phyloP scores from a whole-genome alignment of 2,329 filamentous ascomycete genomes.

The Xylariaceae sp. region DNA sequence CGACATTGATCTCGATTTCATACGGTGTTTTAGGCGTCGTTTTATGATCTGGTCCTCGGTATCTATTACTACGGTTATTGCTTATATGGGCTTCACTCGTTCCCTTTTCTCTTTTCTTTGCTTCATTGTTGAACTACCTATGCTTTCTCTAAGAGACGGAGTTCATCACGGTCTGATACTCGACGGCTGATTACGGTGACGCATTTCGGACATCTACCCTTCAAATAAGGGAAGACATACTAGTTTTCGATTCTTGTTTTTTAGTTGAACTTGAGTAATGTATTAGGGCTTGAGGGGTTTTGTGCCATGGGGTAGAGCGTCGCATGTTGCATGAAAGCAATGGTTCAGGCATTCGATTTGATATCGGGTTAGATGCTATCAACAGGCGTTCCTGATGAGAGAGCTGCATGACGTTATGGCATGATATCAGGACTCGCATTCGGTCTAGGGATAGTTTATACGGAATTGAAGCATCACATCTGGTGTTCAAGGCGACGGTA shows the following conservation, averaged over 20 bases:
- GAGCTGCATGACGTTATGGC: conserved; percentile 26
- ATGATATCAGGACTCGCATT: conserved; percentile 28
- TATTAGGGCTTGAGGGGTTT: conserved; percentile 35
- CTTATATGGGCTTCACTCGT: conserved; percentile 22
- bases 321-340: conserved; percentile 28
- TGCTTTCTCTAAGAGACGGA: conserved; percentile 24
- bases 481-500: conserved; percentile 31
- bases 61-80: conserved; percentile 24
- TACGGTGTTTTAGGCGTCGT: conserved; percentile 33
- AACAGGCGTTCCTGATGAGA: conserved; percentile 1
- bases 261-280: conserved; percentile 36
- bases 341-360: conserved; percentile 28
- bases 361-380: conserved; percentile 10
- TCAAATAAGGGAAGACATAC: conserved; percentile 29
- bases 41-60: conserved; percentile 12
- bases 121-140: conserved; percentile 27
- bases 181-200: conserved; percentile 35
- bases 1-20: conserved; percentile 14
- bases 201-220: conserved; percentile 41
- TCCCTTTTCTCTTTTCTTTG: conserved; percentile 27
- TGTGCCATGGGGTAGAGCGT: conserved; percentile 30
- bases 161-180: conserved; percentile 34
- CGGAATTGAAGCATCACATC: conserved; percentile 33
- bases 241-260: conserved; percentile 33
- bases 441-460: conserved; percentile 30